Conservation (phyloP, 1,284 basidiomycete genomes). For the Coniferiporia sulphurascens region DNA sequence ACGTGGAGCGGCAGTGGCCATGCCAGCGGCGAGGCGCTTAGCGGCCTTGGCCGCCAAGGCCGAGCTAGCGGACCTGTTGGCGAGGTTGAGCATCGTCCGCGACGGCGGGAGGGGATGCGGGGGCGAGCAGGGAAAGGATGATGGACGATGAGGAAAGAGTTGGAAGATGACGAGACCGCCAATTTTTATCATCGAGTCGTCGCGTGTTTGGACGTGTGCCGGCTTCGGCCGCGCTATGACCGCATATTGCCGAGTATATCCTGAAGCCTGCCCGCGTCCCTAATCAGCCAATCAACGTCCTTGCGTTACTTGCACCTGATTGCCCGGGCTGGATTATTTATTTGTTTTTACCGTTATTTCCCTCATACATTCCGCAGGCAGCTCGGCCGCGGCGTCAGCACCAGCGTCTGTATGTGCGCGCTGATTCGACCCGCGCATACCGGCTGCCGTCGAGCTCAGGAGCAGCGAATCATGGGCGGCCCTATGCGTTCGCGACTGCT, state of each 20-base stretch:
- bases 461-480: too few species aligned
- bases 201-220: slow-evolving; percentile 1
- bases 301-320: not conserved
- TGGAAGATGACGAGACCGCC: not conserved
- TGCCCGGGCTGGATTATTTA: not conserved
- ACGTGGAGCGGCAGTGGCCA: slow-evolving; percentile 75
- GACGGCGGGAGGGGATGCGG: slow-evolving; percentile 23
- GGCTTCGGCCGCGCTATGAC: slow-evolving; percentile 5
- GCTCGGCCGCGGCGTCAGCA: too few species aligned
- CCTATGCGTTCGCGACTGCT: too few species aligned
- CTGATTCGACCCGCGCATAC: too few species aligned
- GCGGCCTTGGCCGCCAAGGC: slow-evolving; percentile 45
- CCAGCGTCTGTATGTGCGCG: too few species aligned
- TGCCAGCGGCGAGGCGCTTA: slow-evolving; percentile 59
- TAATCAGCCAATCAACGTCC: not conserved
- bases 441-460: too few species aligned
- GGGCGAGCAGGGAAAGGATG: not conserved
- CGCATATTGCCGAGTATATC: slow-evolving; percentile 4
- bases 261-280: too few species aligned
- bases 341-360: not conserved
- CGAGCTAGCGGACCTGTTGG: slow-evolving; percentile 49
- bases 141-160: slow-evolving; percentile 3
- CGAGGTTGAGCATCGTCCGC: slow-evolving; percentile 64
- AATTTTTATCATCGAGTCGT: not conserved
- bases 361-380: too few species aligned